Evolutionary conservation across 805 yeast genomes (phyloP).

Genomic region (Wickerhamomyces kurtzmanii): DNA sequence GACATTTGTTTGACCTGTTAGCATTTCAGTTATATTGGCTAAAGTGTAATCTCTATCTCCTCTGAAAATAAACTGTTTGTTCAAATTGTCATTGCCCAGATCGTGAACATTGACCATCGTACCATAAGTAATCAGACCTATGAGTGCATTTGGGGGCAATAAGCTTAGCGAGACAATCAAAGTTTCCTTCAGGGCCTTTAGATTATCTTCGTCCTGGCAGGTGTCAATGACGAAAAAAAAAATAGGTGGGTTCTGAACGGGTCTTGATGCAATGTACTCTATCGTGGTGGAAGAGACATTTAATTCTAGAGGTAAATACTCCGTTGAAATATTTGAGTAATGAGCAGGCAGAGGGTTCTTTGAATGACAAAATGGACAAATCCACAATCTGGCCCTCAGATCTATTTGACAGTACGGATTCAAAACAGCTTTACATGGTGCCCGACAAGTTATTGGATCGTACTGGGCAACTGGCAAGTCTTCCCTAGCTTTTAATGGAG

Average conservation of each 20-base stretch:
- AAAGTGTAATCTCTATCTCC: slow-evolving; percentile 76
- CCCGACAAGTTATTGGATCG: slow-evolving; percentile 77
- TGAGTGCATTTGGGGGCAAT: slow-evolving; percentile 82
- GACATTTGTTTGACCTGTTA: slow-evolving; percentile 43
- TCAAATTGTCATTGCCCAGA: slow-evolving; percentile 55
- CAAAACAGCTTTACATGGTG: slow-evolving; percentile 72
- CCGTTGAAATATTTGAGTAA: slow-evolving; percentile 67
- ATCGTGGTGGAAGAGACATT: slow-evolving; percentile 61
- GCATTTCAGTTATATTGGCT: slow-evolving; percentile 49
- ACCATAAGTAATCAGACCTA: slow-evolving; percentile 84
- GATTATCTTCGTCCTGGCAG: slow-evolving; percentile 83
- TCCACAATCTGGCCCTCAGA: slow-evolving; percentile 67
- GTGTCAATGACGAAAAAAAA: slow-evolving; percentile 81
- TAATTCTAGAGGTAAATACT: slow-evolving; percentile 75
- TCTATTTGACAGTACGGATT: slow-evolving; percentile 85
- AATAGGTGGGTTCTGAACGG: slow-evolving; percentile 77
- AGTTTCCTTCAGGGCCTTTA: slow-evolving; percentile 75
- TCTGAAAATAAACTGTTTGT: slow-evolving; percentile 73
- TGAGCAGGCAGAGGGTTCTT: slow-evolving; percentile 79
- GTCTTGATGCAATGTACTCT: slow-evolving; percentile 77
- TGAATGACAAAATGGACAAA: slow-evolving; percentile 72
- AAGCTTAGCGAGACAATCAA: slow-evolving; percentile 64
- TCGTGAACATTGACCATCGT: slow-evolving; percentile 89
- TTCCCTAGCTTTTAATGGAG: slow-evolving; percentile 80
- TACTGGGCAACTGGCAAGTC: slow-evolving; percentile 72